Percentiles rank a stretch among this genome's conserved stretches.
Conservation (phyloP, 106 monocot species). For the Acanthochlamys bracteata region DNA sequence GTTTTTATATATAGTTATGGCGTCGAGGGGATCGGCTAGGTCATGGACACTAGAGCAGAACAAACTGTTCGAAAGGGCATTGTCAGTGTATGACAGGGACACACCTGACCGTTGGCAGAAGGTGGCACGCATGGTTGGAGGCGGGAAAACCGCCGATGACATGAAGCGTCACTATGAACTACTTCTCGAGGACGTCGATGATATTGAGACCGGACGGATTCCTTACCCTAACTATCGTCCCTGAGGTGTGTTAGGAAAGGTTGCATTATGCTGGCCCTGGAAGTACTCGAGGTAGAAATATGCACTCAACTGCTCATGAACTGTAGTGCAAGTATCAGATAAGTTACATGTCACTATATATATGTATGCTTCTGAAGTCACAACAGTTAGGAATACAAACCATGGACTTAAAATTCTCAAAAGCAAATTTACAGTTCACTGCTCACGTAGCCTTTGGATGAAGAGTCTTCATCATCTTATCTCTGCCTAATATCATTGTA, state of each 20-base stretch:
- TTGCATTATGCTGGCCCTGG: no score
- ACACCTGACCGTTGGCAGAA: slow-evolving; percentile 16
- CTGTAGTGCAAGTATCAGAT: no score
- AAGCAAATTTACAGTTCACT: no score
- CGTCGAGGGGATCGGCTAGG: neutral
- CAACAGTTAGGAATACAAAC: no score
- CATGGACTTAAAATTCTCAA: no score
- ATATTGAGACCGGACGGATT: neutral
- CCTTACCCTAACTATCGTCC: slow-evolving; percentile 9
- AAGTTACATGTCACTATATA: no score
- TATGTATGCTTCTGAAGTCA: no score
- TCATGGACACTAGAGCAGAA: slow-evolving; percentile 6
- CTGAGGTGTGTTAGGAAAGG: neutral
- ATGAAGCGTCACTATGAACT: slow-evolving; percentile 2
- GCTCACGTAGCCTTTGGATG: no score
- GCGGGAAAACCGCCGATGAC: slow-evolving; percentile 12
- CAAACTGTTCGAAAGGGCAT: slow-evolving; percentile 10
- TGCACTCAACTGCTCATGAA: no score
- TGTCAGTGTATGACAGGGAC: slow-evolving; percentile 8
- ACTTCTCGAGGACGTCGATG: slow-evolving; percentile 1
- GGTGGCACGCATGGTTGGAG: slow-evolving; percentile 8
- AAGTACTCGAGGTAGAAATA: no score
- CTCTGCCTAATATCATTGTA: no score
- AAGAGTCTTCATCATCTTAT: no score
- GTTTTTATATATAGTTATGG: neutral